Conservation (phyloP, 1,284 basidiomycete species). For the Tilletia caries region DNA sequence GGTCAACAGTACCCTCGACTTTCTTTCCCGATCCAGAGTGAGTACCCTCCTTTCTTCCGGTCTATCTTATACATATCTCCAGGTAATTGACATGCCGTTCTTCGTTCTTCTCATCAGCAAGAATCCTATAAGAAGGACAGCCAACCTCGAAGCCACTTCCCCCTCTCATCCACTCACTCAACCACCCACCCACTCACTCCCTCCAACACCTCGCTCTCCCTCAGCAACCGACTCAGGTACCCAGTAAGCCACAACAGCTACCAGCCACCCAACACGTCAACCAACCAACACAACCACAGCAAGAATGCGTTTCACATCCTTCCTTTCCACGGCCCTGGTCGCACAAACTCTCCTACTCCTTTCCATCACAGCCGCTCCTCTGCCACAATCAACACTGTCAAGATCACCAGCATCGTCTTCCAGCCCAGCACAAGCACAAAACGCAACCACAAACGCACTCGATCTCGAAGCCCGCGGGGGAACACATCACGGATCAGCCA, state of each 20-base stretch:
- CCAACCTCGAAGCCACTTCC: background rate
- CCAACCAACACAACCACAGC: background rate
- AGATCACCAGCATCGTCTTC: background rate
- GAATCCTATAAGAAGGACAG: background rate
- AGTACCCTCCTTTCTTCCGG: no score
- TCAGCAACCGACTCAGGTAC: background rate
- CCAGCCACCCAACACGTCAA: background rate
- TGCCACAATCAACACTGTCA: background rate
- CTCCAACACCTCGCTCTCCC: background rate
- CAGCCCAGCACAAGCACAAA: background rate
- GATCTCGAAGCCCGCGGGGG: background rate
- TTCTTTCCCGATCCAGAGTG: no score
- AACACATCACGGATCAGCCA: background rate
- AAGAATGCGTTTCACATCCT: conserved; percentile 1
- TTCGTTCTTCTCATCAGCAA: background rate
- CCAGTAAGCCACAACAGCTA: background rate
- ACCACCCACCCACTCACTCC: background rate
- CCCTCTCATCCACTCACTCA: conserved; percentile 5
- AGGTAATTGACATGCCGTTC: no score
- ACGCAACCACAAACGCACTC: background rate
- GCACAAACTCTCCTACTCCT: background rate
- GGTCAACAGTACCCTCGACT: no score
- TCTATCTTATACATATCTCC: no score
- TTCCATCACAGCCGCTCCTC: background rate
- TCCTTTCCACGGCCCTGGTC: background rate